These are phyloP conservation scores for Amanita fuliginea DNA, from an alignment of 768 basidiomycete genomes.

Conservation along the genomic window DNA sequence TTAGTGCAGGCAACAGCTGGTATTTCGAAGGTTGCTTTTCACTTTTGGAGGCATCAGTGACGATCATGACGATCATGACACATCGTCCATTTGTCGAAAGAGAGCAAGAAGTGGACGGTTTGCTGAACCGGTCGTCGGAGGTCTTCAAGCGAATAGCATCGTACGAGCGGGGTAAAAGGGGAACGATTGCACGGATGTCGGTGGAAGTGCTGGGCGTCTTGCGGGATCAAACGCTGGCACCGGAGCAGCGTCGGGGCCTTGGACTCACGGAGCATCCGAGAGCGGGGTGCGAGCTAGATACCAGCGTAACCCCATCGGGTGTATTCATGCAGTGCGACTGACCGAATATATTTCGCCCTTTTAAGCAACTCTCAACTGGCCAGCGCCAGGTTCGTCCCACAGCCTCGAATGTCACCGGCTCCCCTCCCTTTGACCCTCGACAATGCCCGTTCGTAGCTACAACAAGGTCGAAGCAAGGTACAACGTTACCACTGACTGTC, in stretches of 20 bases:
- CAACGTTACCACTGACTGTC: slow-evolving; percentile 49
- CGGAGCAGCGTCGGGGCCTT: neutral
- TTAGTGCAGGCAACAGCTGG: slow-evolving; percentile 25
- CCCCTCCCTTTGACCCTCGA: slow-evolving; percentile 11
- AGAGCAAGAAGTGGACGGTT: slow-evolving; percentile 23
- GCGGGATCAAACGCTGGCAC: neutral
- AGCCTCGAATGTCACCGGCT: slow-evolving; percentile 4
- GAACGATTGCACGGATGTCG: slow-evolving; percentile 27
- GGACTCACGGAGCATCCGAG: neutral
- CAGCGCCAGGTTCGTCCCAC: slow-evolving; percentile 4
- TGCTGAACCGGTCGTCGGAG: slow-evolving; percentile 25
- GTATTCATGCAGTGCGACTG: neutral
- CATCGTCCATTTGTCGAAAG: slow-evolving; percentile 27
- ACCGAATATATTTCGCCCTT: neutral
- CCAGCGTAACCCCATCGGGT: neutral
- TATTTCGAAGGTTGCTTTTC: slow-evolving; percentile 33
- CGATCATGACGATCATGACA: slow-evolving; percentile 29
- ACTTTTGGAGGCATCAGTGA: slow-evolving; percentile 36
- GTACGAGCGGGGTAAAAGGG: slow-evolving; percentile 24
- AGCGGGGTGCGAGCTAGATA: neutral
- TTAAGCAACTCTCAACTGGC: slow-evolving; percentile 5
- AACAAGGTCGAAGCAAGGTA: slow-evolving; percentile 44
- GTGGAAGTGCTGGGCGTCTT: slow-evolving; percentile 21
- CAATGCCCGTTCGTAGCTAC: slow-evolving; percentile 38
- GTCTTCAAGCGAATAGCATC: slow-evolving; percentile 23